Base-by-base conservation (phyloP, 2,329 filamentous ascomycete species). In the Aurifilum marmelostoma region DNA sequence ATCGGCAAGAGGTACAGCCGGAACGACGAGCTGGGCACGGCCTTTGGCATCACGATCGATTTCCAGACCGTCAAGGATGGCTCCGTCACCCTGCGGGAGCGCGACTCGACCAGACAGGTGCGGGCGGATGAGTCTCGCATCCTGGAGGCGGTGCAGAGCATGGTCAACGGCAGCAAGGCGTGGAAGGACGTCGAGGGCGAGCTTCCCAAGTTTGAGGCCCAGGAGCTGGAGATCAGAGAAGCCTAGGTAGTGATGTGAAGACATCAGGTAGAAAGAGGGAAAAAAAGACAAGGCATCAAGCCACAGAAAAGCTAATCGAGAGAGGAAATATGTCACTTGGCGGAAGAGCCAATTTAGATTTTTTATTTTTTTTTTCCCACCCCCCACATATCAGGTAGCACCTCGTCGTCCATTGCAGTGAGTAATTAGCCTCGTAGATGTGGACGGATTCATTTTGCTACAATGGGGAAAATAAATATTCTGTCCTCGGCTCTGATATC, bases 1-100 rank as follows among this genome's bases (percentile, higher is more conserved):
- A 98, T 98, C 75, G 95, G 95, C 79, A 97, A 97, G 86, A 91
- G 95, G 66, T 98, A 97, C 81, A 90, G 92, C 78, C 90, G 96
- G 76, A 97, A 97, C 79, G 95, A 98, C 80, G 95, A 98, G 83
- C 88, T 97, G 69, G 96, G 95, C 76, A 98, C 96, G 59, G 93
- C 95, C 9, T 90, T 97, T 73, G 95, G 94, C 77, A 90, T 98
- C 80, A 98, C 95, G 0, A 88, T 98, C 70, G 95, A 98, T 80
- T 98, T 97, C 87, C 93, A 98, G 84, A 97, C 93, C 62, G 84
- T 97, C 74, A 89, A 97, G 81, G 94, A 97, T 79, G 88, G 88
- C 77, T 92, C 91, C 9, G 88, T 97, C 77, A 98, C 95, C 1
- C 87, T 98, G 73, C 87, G 95, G 77, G 95, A 98, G 79, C 90